Base-by-base conservation (phyloP, 2,329 filamentous ascomycete species). In the Laburnicola sp. region DNA sequence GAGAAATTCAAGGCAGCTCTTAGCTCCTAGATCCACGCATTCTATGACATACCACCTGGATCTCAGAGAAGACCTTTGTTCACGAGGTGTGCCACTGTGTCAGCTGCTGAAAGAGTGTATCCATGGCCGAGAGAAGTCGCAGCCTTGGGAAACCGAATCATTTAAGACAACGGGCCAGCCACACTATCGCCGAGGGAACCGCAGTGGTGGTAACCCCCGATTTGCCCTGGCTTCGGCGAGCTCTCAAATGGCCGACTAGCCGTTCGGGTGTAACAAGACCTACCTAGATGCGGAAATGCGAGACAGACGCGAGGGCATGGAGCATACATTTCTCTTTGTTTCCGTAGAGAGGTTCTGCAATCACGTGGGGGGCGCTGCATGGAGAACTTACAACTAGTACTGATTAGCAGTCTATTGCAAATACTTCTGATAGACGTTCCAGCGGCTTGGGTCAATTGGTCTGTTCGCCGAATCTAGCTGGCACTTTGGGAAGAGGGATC, bases 371-470 rank as follows among this genome's bases (percentile, higher is more conserved):
- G 16, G 16, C 16, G 16, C 16, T 16, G 16, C 16, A 16, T 16
- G 16, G 16, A 16, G 16, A 16, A 16, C 16, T 16, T 16, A 16
- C 16, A 16, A 16, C 16, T 16, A 16, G 16, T 16, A 16, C 16
- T 16, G 16, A 16, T 16, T 16, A 26, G 21, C 7, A 25, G 3
- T 4, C 16, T n/a, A 39, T 11, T 39, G 36, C 21, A 25, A 8
- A 11, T 34, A n/a, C 6, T 27, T 16, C 9, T n/a, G 21, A 21
- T 41, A 22, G 30, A 30, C 8, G n/a, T 31, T 31, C 46, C 46
- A 49, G 39, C 31, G 38, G 46, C 26, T 28, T 30, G 46, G 38
- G 6, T 43, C 38, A 42, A 46, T 37, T 43, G 30, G 22, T 10
- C 3, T 28, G 22, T 21, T 25, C 16, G 11, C 30, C 32, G 38